Evolutionary conservation across 805 yeast species (phyloP).

Genomic region (Candida sonorensis): DNA sequence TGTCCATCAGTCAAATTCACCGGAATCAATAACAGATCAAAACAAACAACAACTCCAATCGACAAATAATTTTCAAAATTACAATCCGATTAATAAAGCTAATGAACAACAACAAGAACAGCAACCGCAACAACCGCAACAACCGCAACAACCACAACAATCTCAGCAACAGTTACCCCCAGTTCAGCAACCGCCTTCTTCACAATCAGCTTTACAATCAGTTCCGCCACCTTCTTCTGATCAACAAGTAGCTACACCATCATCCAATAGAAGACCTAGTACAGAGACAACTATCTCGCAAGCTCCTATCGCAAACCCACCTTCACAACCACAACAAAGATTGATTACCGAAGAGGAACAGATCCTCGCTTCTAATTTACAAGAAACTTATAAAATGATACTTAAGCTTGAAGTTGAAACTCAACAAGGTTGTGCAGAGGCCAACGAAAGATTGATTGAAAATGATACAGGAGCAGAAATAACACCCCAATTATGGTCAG

Average conservation of each 20-base stretch:
- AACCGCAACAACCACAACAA: slow-evolving; percentile 3
- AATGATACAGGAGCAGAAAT: slow-evolving; percentile 44
- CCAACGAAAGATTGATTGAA: slow-evolving; percentile 42
- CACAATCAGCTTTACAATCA: slow-evolving; percentile 3
- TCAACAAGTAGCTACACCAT: slow-evolving; percentile 1
- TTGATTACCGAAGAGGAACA: slow-evolving; percentile 50
- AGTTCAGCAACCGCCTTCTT: background rate
- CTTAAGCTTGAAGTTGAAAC: slow-evolving; percentile 61
- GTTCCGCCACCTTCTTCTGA: slow-evolving; percentile 1
- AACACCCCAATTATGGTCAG: slow-evolving; percentile 60
- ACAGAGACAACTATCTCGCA: slow-evolving; percentile 21
- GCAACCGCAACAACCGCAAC: slow-evolving; percentile 1
- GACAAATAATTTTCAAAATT: too few species aligned
- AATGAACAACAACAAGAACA: slow-evolving; percentile 3
- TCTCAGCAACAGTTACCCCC: slow-evolving; percentile 1
- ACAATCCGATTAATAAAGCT: too few species aligned
- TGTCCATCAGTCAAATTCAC: slow-evolving; percentile 14
- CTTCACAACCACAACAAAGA: slow-evolving; percentile 11
- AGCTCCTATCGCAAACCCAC: slow-evolving; percentile 11
- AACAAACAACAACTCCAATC: slow-evolving; percentile 4
- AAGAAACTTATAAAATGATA: slow-evolving; percentile 67
- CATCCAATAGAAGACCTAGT: slow-evolving; percentile 16
- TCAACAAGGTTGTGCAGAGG: slow-evolving; percentile 60
- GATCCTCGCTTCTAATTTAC: slow-evolving; percentile 59
- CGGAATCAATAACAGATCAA: slow-evolving; percentile 17